Evolutionary conservation across 1,139 yeast species (phyloP), one percentile per base, ranked within the genome.

Genomic region (Geotrichum candidum): DNA sequence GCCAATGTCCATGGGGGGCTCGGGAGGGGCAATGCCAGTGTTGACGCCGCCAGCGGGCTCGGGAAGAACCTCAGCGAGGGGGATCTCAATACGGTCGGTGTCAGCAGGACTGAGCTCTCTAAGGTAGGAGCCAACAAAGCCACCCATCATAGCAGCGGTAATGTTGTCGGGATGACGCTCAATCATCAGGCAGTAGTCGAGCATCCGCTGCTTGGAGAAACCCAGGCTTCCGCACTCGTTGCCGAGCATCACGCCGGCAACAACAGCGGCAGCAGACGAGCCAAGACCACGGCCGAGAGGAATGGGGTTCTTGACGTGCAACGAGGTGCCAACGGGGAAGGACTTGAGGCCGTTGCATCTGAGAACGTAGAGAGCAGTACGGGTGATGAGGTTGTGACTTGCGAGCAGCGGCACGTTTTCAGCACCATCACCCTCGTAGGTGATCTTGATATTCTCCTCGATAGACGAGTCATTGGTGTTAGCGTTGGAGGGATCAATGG

Each of bases 111-210:
- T 78, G 65, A 94, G 78, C 67, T 90, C 96, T 69, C 96, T 84
- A 72, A 94, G 81, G 75, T 89, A 94, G 1, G 97, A 90, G 48
- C 99, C 99, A 51, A 92, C 96, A 75, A 94, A 94, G 3, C 99
- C 98, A 63, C 99, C 99, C 84, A 92, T 87, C 97, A 94, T 90
- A 54, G 99, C 97, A 46, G 99, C 99, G 27, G 97, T 92, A 71
- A 94, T 92, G 75, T 94, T 94, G 76, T 94, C 99, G 45, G 99
- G 99, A 71, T 94, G 99, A 73, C 98, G 85, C 78, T 94, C 99
- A 69, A 94, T 92, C 92, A 94, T 89, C 68, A 94, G 81, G 74
- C 97, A 90, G 78, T 89, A 94, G 76, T 94, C 99, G 71, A 94
- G 80, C 85, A 94, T 82, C 69, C 99, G 81, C 68, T 84, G 86